Conservation (phyloP, 805 yeast species). For the Hanseniaspora singularis region DNA sequence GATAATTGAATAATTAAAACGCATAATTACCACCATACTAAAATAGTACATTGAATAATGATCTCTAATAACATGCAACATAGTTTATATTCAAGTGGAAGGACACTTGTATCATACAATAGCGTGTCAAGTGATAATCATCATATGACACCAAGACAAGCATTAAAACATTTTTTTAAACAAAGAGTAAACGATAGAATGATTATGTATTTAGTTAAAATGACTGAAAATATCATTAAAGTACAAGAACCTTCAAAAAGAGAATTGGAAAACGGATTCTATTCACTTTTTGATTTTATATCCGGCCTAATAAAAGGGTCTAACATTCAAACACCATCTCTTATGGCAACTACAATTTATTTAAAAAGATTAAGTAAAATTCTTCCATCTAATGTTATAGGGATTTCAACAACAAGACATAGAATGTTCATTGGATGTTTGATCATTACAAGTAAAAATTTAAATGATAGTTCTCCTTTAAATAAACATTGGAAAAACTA, state of each 20-base stretch:
- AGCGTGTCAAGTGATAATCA: background rate
- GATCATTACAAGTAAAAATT: constrained; percentile 80
- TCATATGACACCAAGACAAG: constrained; percentile 17
- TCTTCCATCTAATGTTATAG: constrained; percentile 78
- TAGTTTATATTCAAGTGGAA: background rate
- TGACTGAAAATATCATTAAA: constrained; percentile 25
- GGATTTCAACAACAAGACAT: constrained; percentile 87
- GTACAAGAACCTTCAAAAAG: constrained; percentile 19
- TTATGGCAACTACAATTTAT: constrained; percentile 85
- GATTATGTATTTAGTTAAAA: constrained; percentile 23
- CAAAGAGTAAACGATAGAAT: constrained; percentile 25
- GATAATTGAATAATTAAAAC: too few species aligned
- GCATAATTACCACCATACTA: too few species aligned
- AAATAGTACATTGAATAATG: too few species aligned
- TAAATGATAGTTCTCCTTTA: constrained; percentile 88
- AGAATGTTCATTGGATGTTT: constrained; percentile 82
- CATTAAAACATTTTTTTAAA: constrained; percentile 23
- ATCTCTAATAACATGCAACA: background rate
- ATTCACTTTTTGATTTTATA: constrained; percentile 53
- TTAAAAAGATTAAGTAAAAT: constrained; percentile 62
- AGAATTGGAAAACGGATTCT: constrained; percentile 24
- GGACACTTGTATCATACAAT: background rate
- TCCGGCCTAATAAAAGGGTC: constrained; percentile 61
- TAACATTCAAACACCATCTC: constrained; percentile 87
- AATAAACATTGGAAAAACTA: constrained; percentile 94